These are phyloP conservation scores for Hemileccinum impolitum DNA, from an alignment of 768 basidiomycete genomes.

Conservation along the genomic window DNA sequence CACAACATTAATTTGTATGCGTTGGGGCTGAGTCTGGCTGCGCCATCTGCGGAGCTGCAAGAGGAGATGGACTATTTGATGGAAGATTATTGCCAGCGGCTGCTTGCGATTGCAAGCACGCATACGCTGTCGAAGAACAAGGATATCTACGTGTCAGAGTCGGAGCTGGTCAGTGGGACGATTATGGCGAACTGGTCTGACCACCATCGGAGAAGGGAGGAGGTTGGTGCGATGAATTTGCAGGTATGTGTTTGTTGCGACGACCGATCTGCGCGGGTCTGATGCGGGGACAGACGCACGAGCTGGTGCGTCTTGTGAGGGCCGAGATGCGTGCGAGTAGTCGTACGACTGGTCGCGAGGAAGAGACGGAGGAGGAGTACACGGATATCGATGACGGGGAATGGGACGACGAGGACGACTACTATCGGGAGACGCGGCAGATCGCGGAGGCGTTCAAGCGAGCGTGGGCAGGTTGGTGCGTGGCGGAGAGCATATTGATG, in stretches of 20 bases:
- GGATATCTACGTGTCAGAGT: constrained; percentile 35
- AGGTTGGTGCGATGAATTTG: constrained; percentile 41
- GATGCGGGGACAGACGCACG: constrained; percentile 34
- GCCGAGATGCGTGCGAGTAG: constrained; percentile 26
- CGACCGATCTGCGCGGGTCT: too few relatives aligned
- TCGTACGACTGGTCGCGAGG: constrained; percentile 8
- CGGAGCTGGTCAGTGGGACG: constrained; percentile 44
- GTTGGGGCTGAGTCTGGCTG: constrained; percentile 31
- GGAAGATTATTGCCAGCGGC: constrained; percentile 34
- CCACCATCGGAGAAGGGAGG: constrained; percentile 39
- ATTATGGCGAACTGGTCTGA: constrained; percentile 44
- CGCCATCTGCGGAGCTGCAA: constrained; percentile 25
- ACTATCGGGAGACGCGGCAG: constrained; percentile 27
- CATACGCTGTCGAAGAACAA: constrained; percentile 38
- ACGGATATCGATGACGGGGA: constrained; percentile 20
- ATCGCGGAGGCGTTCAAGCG: constrained; percentile 34
- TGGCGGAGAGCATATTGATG: constrained; percentile 30
- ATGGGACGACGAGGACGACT: constrained; percentile 29
- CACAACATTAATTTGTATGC: constrained; percentile 20
- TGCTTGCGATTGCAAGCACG: constrained; percentile 33
- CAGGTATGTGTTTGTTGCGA: constrained; percentile 35
- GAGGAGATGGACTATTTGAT: constrained; percentile 38
- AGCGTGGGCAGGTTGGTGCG: constrained; percentile 44
- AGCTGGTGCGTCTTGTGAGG: constrained; percentile 37
- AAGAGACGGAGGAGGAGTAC: constrained; percentile 28